Evolutionary conservation across 1,139 yeast genomes (phyloP).

Genomic region (Candida neerlandica): DNA sequence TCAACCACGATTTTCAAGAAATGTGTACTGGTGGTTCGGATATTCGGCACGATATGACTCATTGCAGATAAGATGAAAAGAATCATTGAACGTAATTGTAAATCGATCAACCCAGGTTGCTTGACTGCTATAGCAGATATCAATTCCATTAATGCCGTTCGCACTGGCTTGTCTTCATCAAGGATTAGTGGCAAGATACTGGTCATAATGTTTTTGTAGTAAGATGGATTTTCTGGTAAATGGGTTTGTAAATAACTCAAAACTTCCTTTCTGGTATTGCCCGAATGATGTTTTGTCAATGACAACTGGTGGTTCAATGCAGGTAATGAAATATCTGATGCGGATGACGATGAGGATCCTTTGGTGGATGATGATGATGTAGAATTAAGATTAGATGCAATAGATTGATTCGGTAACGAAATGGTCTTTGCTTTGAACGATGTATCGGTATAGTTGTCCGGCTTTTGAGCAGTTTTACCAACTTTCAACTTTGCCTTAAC

Average conservation of each 20-base stretch:
- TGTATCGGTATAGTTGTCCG: constrained; percentile 81
- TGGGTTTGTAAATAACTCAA: constrained; percentile 50
- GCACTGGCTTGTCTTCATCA: constrained; percentile 65
- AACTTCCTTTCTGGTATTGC: constrained; percentile 74
- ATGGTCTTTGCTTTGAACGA: constrained; percentile 79
- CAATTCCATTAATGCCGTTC: constrained; percentile 59
- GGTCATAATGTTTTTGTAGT: constrained; percentile 59
- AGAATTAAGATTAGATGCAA: constrained; percentile 22
- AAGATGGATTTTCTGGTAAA: constrained; percentile 51
- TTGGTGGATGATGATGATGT: constrained; percentile 9
- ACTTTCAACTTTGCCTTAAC: constrained; percentile 81
- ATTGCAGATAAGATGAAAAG: constrained; percentile 88
- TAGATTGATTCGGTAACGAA: constrained; percentile 59
- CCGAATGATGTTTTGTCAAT: constrained; percentile 76
- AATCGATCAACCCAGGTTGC: constrained; percentile 59
- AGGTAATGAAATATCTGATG: constrained; percentile 13
- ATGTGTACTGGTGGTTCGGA: constrained; percentile 70
- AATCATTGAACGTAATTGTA: constrained; percentile 68
- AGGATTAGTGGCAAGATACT: constrained; percentile 59
- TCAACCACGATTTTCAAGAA: constrained; percentile 59
- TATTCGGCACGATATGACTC: constrained; percentile 84
- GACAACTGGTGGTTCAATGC: constrained; percentile 57
- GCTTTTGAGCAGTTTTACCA: constrained; percentile 75
- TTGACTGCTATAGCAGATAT: constrained; percentile 51
- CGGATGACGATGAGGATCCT: constrained; percentile 16